phyloP scores from a whole-genome alignment of 805 yeast genomes.

The Kluyveromyces nonfermentans region DNA sequence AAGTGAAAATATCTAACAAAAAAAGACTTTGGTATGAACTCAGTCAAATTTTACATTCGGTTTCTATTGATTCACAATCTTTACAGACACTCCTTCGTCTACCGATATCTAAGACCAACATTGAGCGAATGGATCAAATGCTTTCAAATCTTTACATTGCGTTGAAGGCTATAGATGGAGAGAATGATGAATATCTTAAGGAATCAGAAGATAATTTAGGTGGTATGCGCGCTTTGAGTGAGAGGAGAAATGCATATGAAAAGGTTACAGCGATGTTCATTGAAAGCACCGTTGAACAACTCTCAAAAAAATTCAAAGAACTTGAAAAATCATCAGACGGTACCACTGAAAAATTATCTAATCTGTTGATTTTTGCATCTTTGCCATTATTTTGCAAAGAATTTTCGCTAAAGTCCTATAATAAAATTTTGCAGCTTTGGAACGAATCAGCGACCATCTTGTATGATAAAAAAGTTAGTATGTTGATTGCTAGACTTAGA shows the following conservation, averaged over 20 bases:
- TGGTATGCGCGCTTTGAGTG: slow-evolving; percentile 62
- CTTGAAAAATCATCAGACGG: slow-evolving; percentile 26
- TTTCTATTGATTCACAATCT: slow-evolving; percentile 51
- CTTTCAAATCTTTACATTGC: slow-evolving; percentile 54
- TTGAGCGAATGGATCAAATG: slow-evolving; percentile 45
- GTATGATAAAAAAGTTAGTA: slow-evolving; percentile 24
- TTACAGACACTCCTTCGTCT: slow-evolving; percentile 38
- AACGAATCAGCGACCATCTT: slow-evolving; percentile 26
- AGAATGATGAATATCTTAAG: slow-evolving; percentile 23
- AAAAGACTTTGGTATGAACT: slow-evolving; percentile 65
- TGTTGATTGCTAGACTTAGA: not conserved
- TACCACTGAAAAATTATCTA: slow-evolving; percentile 28
- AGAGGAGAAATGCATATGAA: slow-evolving; percentile 54
- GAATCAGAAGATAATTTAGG: slow-evolving; percentile 40
- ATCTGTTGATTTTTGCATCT: slow-evolving; percentile 39
- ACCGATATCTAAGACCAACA: slow-evolving; percentile 38
- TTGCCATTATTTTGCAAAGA: slow-evolving; percentile 50
- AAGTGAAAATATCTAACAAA: slow-evolving; percentile 74
- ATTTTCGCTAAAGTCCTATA: slow-evolving; percentile 40
- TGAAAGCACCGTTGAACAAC: slow-evolving; percentile 34
- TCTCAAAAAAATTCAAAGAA: slow-evolving; percentile 35
- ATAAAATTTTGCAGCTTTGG: slow-evolving; percentile 35
- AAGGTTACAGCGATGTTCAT: slow-evolving; percentile 43
- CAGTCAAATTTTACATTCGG: slow-evolving; percentile 58
- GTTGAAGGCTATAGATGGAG: slow-evolving; percentile 50